These are phyloP conservation scores for Reutealis trisperma DNA, from an alignment of 345 rosid species.

Conservation along the genomic window DNA sequence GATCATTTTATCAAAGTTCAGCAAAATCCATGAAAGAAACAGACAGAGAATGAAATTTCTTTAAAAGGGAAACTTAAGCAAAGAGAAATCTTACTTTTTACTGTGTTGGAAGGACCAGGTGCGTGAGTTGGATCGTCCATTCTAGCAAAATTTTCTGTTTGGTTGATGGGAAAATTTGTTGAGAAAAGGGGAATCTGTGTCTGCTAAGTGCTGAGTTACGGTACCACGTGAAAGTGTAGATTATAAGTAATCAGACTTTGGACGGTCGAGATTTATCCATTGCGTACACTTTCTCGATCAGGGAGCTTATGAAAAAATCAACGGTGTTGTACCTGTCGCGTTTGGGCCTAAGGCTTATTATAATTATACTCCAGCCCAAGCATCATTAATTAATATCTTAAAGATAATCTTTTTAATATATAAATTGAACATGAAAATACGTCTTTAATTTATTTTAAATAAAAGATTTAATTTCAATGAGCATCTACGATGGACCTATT, in stretches of 20 bases:
- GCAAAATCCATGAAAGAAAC: too few species aligned
- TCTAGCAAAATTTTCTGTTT: constrained; percentile 1
- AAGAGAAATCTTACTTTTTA: background rate
- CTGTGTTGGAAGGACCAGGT: background rate
- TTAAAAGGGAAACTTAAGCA: too few species aligned
- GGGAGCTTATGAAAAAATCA: background rate
- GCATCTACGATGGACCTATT: too few species aligned
- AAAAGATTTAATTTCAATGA: too few species aligned
- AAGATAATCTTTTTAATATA: too few species aligned
- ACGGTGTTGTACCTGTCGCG: background rate
- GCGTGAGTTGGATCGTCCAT: background rate
- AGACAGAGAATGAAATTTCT: background rate
- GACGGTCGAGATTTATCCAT: background rate
- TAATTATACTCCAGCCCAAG: too few species aligned
- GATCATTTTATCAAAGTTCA: too few species aligned
- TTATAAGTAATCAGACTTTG: background rate
- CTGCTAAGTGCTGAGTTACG: background rate
- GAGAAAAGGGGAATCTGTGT: background rate
- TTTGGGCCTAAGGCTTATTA: too few species aligned
- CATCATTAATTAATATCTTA: too few species aligned
- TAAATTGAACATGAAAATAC: too few species aligned
- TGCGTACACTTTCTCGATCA: background rate
- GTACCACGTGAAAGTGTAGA: constrained; percentile 3
- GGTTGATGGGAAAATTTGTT: constrained; percentile 11
- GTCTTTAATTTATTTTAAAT: too few species aligned